Evolutionary conservation across 768 basidiomycete species (phyloP).

Genomic region (Hortiboletus campestris): DNA sequence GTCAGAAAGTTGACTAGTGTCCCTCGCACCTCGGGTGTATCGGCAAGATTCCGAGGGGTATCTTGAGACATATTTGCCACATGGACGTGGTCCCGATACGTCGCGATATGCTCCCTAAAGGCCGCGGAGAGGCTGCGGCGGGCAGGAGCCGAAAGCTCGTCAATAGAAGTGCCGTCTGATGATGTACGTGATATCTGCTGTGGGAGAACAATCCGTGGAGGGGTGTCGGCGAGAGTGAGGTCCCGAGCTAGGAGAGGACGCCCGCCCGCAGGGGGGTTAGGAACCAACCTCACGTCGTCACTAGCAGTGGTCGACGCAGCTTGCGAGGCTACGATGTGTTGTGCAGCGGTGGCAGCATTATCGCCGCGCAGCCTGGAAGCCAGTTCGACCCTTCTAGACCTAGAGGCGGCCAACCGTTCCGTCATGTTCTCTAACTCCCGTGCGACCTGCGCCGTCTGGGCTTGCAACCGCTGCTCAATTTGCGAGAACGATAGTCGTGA

Average conservation of each 20-base stretch:
- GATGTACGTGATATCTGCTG: slow-evolving; percentile 26
- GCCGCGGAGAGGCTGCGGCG: slow-evolving; percentile 23
- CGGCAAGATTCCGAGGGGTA: slow-evolving; percentile 21
- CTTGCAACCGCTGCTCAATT: slow-evolving; percentile 30
- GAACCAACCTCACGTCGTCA: slow-evolving; percentile 3
- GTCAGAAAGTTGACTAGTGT: slow-evolving; percentile 23
- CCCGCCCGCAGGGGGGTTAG: slow-evolving; percentile 6
- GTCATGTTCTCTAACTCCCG: slow-evolving; percentile 34
- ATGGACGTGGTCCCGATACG: slow-evolving; percentile 15
- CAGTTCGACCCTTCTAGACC: slow-evolving; percentile 24
- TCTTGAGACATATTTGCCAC: slow-evolving; percentile 6
- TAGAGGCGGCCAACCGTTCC: slow-evolving; percentile 21
- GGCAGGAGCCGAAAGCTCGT: slow-evolving; percentile 11
- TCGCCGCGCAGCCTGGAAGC: slow-evolving; percentile 15
- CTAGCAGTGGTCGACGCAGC: not conserved
- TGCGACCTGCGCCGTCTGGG: slow-evolving; percentile 32
- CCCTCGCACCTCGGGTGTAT: slow-evolving; percentile 24
- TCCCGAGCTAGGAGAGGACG: slow-evolving; percentile 16
- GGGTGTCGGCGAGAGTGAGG: slow-evolving; percentile 18
- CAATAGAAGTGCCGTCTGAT: slow-evolving; percentile 20
- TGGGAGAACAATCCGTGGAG: slow-evolving; percentile 17
- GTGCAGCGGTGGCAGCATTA: not conserved
- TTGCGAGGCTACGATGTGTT: not conserved
- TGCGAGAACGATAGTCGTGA: slow-evolving; percentile 22
- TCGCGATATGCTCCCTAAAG: slow-evolving; percentile 19